Base-by-base conservation (phyloP, 2,329 filamentous ascomycete species). In the Mycosphaerelloides madeirae region DNA sequence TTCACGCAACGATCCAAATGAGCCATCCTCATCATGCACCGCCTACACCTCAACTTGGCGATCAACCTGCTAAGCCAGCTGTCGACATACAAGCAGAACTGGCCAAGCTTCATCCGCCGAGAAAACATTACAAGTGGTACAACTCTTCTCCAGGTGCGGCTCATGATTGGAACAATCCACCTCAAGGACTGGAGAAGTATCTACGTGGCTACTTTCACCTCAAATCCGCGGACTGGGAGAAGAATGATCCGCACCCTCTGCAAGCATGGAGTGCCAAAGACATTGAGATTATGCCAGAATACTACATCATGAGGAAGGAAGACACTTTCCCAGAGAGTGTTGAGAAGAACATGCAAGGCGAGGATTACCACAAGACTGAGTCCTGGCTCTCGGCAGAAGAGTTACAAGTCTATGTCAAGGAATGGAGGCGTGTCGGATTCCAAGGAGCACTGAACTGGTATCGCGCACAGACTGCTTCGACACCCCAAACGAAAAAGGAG, bases 111-210 rank as follows among this genome's bases (percentile, higher is more conserved):
- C 61, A 70, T 1, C 71, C 75, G n/a, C 79, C 80, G 0, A 60
- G 78, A 7, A 85, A 85, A 59, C 81, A 85, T 60, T 86, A 85
- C 68, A 83, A 83, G 62, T 82, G 75, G 75, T 84, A 81, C 62
- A 81, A 81, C 54, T 76, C 77, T 2, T 74, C 71, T 2, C 38
- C 68, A 0, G 47, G 58, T 1, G 78, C 78, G 1, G 70, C 69
- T 1, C 28, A 48, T 2, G 69, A 78, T 25, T 77, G 76, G 74
- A 59, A 65, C 16, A 56, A 67, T 20, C 71, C 74, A 0, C 55
- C 65, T 1, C 73, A 78, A 46, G 76, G 78, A 2, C 67, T 85
- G 11, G 68, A 74, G n/a, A 61, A 63, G 1, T 85, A 84, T 49
- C 67, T 85, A 1, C 73, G 81, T 8, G 81, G 82, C 3, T 86